Percentiles rank a stretch among this genome's conserved stretches.
phyloP scores from a whole-genome alignment of 768 basidiomycete species.

The Podaxis mareebaensis region DNA sequence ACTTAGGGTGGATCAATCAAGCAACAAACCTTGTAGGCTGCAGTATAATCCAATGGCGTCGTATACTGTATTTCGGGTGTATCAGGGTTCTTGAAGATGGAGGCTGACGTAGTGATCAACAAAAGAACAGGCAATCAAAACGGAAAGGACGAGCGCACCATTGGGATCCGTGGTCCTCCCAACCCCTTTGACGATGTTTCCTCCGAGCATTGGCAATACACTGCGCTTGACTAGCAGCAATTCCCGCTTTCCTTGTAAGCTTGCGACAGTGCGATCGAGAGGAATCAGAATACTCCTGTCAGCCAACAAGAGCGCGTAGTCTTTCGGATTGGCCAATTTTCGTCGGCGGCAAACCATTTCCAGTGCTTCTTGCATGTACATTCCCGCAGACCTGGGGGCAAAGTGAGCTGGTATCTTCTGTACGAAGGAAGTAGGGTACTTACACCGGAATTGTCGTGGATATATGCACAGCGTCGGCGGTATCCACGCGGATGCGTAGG shows the following conservation, averaged over 20 bases:
- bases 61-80: conserved; percentile 58
- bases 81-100: conserved; percentile 91
- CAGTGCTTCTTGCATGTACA: conserved; percentile 96
- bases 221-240: conserved; percentile 78
- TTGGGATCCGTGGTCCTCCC: conserved; percentile 88
- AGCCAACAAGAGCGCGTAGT: conserved; percentile 79
- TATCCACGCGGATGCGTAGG: conserved; percentile 79
- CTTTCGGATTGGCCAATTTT: conserved; percentile 65
- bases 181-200: conserved; percentile 64
- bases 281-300: conserved; percentile 79
- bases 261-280: conserved; percentile 94
- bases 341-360: conserved; percentile 79
- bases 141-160: conserved; percentile 46
- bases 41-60: conserved; percentile 72
- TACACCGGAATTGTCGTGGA: conserved; percentile 92
- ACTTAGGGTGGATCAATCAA: background rate
- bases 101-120: conserved; percentile 49
- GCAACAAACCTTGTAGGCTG: conserved; percentile 77
- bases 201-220: conserved; percentile 71
- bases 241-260: conserved; percentile 84
- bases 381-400: conserved; percentile 69
- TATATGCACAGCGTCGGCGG: conserved; percentile 80
- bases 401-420: background rate
- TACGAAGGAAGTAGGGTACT: conserved; percentile 27
- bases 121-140: background rate